A percentile compares a stretch with the other conserved stretches of the same genome.
Conservation (phyloP, 2,329 filamentous ascomycete genomes). For the Amylocarpus encephaloides region DNA sequence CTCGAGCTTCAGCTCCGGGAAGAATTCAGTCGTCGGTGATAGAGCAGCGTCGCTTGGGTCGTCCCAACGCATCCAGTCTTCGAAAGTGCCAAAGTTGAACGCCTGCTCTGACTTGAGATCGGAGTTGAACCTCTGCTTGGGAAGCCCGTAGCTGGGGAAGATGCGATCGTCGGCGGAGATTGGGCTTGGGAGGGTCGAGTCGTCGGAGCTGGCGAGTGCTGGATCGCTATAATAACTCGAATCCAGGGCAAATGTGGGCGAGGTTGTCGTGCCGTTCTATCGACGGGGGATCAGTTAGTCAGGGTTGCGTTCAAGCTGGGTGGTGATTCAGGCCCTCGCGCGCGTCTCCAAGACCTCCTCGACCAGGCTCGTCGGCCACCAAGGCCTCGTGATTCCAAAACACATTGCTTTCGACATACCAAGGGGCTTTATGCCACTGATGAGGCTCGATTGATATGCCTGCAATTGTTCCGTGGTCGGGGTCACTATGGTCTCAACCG, state of each 20-base stretch:
- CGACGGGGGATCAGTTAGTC: constrained; percentile 4
- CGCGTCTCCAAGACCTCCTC: neutral
- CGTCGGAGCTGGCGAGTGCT: constrained; percentile 19
- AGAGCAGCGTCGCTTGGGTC: constrained; percentile 23
- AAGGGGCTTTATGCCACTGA: neutral
- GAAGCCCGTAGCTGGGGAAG: constrained; percentile 19
- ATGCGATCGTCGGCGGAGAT: constrained; percentile 18
- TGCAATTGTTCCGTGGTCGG: neutral
- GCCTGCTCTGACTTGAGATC: constrained; percentile 20
- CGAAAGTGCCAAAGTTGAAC: constrained; percentile 26
- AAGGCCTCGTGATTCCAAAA: neutral
- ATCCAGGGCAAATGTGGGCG: constrained; percentile 19
- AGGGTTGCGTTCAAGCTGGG: neutral
- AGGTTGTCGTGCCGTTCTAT: constrained; percentile 14
- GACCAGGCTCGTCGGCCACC: neutral
- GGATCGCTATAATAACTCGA: constrained; percentile 16
- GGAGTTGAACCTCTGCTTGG: constrained; percentile 12
- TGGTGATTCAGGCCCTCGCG: neutral
- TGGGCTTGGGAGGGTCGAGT: constrained; percentile 25
- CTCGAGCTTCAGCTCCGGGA: constrained; percentile 26
- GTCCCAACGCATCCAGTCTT: constrained; percentile 31
- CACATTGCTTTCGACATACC: neutral
- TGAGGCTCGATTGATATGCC: neutral
- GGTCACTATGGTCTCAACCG: neutral
- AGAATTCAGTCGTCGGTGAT: constrained; percentile 26